Base-by-base conservation (phyloP, 768 basidiomycete species). In the Boletales sp. region DNA sequence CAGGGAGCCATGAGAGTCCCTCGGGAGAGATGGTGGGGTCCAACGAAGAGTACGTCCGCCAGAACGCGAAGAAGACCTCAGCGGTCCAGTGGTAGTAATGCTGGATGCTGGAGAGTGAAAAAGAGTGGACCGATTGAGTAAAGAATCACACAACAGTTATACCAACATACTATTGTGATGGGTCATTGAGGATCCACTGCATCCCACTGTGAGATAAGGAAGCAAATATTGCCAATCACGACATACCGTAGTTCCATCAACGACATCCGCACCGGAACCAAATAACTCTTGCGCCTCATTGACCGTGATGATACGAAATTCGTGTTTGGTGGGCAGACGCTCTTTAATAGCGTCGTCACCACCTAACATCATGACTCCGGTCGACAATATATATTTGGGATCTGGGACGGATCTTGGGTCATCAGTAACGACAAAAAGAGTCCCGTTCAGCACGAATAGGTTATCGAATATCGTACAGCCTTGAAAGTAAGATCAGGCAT, bases 71-170 rank as follows among this genome's bases (percentile, higher is more conserved):
- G 72, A 89, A 86, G 18, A 94, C 79, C 63, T 97, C 94, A 5
- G 94, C 93, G 31, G 87, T 82, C 82, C 89, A 94, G 61, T 97
- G 93, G 64, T 94, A 95, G 65, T 94, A 95, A 68, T 95, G 93
- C 1, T 87, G 88, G 49, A 95, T 79, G 70, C 89, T 91, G 43
- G 25, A 30, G 42, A 46, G 4, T 13, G 32, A 41, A 15, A 28
- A 21, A 21, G 21, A 21, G 21, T 41, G 4, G 15, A 2, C 28
- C 0, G 5, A 42, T 4, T 58, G 14, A 54, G 40, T 8, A 15
- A 38, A 12, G 41, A 10, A 2, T 10, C 8, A 13, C 11, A 8
- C 25, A 5, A 28, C 28, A 14, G 33, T 33, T 15, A 13, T 34
- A 17, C 17, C 21, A 12, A 73, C 83, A 51, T 63, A 89, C 87